Base-by-base conservation (phyloP, 768 basidiomycete genomes). In the Mycena rosella region DNA sequence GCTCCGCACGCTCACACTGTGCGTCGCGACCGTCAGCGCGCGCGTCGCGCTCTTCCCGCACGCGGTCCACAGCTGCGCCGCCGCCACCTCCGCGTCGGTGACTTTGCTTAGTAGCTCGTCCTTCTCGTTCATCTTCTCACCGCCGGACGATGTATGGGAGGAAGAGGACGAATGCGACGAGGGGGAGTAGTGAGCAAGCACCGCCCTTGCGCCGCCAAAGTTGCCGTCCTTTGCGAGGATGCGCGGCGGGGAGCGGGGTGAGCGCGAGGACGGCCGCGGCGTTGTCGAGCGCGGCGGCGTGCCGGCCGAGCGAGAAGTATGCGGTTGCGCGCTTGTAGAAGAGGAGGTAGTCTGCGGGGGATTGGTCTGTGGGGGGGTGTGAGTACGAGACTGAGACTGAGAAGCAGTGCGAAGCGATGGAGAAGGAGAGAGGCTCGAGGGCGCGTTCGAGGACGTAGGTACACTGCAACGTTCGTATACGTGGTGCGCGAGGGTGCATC, bases 301-400 rank as follows among this genome's bases (percentile, higher is more conserved):
- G 91, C 40, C 93, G 85, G 29, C 89, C 90, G 15, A 93, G 80
- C 2, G 93, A 94, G 72, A 92, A 87, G 78, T 95, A 93, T 1
- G 95, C 94, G 0, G 96, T 98, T 0, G 95, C 96, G 27, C 96
- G 91, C 75, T 96, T 96, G 81, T 96, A 97, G 77, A 94, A 95
- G 29, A 96, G 87, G 0, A 94, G 82, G 74, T 96, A 96, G 73
- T 96, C 94, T 3, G 81, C 74, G 0, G 94, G 95, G 1, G 94
- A 92, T 74, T 92, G 90, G 20, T 95, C 94, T 92, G 73, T n/a
- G n/a, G n/a, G n/a, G n/a, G n/a, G n/a, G n/a, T n/a, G n/a, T n/a
- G n/a, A n/a, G n/a, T n/a, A n/a, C n/a, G n/a, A n/a, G n/a, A n/a
- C n/a, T n/a, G n/a, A n/a, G n/a, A n/a, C n/a, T n/a, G n/a, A n/a